Conservation (phyloP, 768 basidiomycete species). For the Mycena capillaripes region DNA sequence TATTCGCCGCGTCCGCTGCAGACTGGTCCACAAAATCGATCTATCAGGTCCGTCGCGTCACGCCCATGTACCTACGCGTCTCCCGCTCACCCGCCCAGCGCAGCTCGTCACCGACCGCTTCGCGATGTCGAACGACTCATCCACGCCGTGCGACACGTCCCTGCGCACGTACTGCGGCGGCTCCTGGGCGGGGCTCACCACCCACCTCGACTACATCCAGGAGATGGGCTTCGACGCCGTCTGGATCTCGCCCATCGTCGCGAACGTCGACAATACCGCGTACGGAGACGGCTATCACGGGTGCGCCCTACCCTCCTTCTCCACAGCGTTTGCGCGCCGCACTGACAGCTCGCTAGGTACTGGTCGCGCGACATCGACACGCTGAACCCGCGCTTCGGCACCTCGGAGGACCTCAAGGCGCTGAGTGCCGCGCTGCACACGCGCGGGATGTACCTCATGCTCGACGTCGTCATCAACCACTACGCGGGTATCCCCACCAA, state of each 20-base stretch:
- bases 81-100: background rate
- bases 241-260: constrained; percentile 82
- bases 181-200: constrained; percentile 72
- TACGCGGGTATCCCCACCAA: constrained; percentile 37
- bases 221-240: constrained; percentile 81
- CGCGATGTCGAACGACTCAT: constrained; percentile 63
- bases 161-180: constrained; percentile 78
- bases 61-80: background rate
- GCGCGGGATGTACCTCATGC: constrained; percentile 76
- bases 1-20: constrained; percentile 58
- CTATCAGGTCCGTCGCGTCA: constrained; percentile 56
- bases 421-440: constrained; percentile 76
- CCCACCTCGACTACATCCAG: constrained; percentile 83
- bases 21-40: constrained; percentile 68
- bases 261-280: constrained; percentile 72
- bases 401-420: constrained; percentile 77
- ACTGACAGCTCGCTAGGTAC: constrained; percentile 42
- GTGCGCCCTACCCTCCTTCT: constrained; percentile 56
- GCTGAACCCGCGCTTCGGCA: constrained; percentile 81
- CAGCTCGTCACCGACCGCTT: constrained; percentile 79
- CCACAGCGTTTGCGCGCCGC: background rate
- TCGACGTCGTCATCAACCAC: constrained; percentile 85
- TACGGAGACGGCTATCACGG: constrained; percentile 85
- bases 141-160: constrained; percentile 65
- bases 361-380: constrained; percentile 68